Conservation (phyloP, 2,329 filamentous ascomycete species). For the Aspergillus puulaauensis region DNA sequence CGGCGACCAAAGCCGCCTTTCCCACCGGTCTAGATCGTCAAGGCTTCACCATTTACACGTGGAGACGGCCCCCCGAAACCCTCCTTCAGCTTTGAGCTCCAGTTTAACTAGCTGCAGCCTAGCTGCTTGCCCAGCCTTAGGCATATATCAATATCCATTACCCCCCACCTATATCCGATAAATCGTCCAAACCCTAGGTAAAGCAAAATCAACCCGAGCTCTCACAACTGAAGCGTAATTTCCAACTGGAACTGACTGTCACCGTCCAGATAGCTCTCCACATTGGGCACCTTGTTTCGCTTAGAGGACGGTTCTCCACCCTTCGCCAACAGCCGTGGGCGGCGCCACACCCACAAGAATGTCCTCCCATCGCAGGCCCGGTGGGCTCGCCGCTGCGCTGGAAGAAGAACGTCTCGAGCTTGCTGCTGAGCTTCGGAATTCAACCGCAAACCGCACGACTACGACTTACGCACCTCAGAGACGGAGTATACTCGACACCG, state of each 20-base stretch:
- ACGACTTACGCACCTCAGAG: constrained; percentile 56
- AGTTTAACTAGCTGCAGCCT: background rate
- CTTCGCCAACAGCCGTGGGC: constrained; percentile 25
- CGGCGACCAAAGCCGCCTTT: background rate
- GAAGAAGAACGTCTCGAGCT: constrained; percentile 74
- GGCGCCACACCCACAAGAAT: constrained; percentile 27
- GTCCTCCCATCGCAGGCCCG: constrained; percentile 26
- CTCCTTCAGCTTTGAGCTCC: background rate
- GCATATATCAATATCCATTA: constrained; percentile 5
- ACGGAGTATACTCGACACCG: constrained; percentile 66
- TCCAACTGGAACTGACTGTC: background rate
- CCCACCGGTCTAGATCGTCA: constrained; percentile 8
- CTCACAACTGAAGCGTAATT: background rate
- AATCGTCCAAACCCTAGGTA: background rate
- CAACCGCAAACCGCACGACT: constrained; percentile 38
- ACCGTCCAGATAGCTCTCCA: constrained; percentile 6
- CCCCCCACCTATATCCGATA: constrained; percentile 3
- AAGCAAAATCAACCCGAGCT: background rate
- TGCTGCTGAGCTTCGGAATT: constrained; percentile 64
- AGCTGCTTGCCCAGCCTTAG: constrained; percentile 3
- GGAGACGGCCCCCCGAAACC: background rate
- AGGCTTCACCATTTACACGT: constrained; percentile 3
- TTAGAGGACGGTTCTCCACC: constrained; percentile 23
- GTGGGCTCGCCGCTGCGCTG: constrained; percentile 66
- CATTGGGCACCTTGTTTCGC: constrained; percentile 18